Evolutionary conservation across 176 grass and related monocot genomes (phyloP).

Genomic region (Phragmites australis): DNA sequence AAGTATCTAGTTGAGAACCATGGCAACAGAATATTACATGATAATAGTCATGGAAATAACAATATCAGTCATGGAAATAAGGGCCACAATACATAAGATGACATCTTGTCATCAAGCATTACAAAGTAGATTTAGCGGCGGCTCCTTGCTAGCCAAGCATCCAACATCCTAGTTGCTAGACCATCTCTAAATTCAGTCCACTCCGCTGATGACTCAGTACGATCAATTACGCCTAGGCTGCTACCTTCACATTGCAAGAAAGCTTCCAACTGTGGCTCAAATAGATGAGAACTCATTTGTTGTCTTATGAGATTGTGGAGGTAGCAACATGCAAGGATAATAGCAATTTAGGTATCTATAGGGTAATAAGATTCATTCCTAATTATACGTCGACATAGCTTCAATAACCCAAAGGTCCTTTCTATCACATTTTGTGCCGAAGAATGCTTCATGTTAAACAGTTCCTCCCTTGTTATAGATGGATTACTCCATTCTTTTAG

Average conservation of each 20-base stretch:
- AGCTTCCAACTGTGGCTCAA: background rate
- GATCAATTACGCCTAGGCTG: background rate
- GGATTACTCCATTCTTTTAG: background rate
- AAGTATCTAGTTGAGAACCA: background rate
- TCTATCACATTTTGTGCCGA: background rate
- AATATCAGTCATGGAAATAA: background rate
- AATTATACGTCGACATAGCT: constrained; percentile 2
- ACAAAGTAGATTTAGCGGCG: background rate
- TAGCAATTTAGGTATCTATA: background rate
- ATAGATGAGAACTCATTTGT: background rate
- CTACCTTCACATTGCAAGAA: background rate
- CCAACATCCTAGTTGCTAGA: background rate
- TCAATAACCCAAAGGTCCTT: background rate
- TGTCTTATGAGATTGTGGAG: background rate
- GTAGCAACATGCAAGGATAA: background rate
- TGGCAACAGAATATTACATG: too few relatives aligned
- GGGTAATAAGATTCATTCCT: constrained; percentile 4
- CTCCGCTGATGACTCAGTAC: background rate
- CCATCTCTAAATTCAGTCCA: background rate
- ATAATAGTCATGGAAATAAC: too few relatives aligned
- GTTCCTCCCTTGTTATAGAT: background rate
- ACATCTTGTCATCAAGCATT: background rate
- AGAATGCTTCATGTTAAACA: constrained; percentile 14
- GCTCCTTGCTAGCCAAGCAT: background rate
- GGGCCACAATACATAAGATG: background rate